Evolutionary conservation across 768 basidiomycete genomes (phyloP), one percentile per base, ranked within the genome.

Genomic region (Gautieria morchelliformis): DNA sequence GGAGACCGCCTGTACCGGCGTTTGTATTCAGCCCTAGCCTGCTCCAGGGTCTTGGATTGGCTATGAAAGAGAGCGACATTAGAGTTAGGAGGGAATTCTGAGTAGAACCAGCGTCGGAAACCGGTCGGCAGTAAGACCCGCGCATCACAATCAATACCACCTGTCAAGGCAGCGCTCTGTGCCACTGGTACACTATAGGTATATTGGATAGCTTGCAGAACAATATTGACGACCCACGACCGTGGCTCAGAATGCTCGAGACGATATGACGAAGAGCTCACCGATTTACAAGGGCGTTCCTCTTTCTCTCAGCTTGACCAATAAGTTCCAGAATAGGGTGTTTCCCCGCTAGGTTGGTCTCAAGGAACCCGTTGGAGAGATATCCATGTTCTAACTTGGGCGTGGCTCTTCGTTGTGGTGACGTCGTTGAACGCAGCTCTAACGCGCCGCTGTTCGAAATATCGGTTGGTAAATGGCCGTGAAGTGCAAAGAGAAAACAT

Each of bases 261-360:
- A 19, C 8, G 17, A 44, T n/a, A 12, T 3, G 3, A 19, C 4
- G 20, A 17, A n/a, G 20, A n/a, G 8, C 53, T 27, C 32, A 55
- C 53, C 41, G 41, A 2, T 45, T n/a, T 7, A 42, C 15, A 35
- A 55, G 19, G 8, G 19, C 37, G n/a, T 46, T 32, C 53, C 53
- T 27, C 17, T n/a, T 45, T 24, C n/a, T 55, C 32, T 55, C 35
- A 20, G 40, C 53, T 7, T 55, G 30, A 22, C 46, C 41, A 24
- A 55, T 55, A 14, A 55, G 53, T 24, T 44, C 22, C 32, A 14
- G 22, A 37, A 81, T 73, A 5, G 79, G 79, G 64, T 81, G 78
- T 8, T 60, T 53, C 6, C 67, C 71, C 9, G 63, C 55, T 33
- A 67, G 66, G 59, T 74, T 70, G 24, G 73, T 69, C 37, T 68